Base-by-base conservation (phyloP, 208 protist genomes). In the Trichomonas vaginalis region DNA sequence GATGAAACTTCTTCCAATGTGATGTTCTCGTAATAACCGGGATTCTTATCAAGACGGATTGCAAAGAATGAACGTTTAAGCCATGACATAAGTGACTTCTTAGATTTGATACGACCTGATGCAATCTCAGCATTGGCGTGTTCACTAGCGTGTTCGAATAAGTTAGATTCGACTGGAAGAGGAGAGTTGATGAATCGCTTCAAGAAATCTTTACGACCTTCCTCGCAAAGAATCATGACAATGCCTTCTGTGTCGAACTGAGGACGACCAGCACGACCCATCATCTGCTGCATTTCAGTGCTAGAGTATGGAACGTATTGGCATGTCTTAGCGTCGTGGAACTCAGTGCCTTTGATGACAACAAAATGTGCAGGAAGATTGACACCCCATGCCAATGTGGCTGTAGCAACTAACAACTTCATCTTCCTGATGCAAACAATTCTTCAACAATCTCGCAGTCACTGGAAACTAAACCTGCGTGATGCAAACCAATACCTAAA, bases 341-440 rank as follows among this genome's bases (percentile, higher is more conserved):
- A 97, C 95, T 97, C 98, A 1, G 99, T 99, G 37, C 99, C 99
- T 96, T 99, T 99, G 96, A 99, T 99, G 96, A 99, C 99, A 37
- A 99, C 99, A 17, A 98, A 98, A 96, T 99, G 99, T 2, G 99
- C 99, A 0, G 99, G 99, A 56, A 99, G 96, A 97, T 99, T 99
- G 0, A 99, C 99, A 96, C 99, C 99, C 99, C 99, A 99, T 32
- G 99, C 99, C 0, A 99, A 97, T 27, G 99, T 99, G 0, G 99
- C 98, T 0, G 99, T 99, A 90, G 98, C 99, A 23, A 99, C 98
- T 0, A 99, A 97, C 4, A 97, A 96, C 95, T 98, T 97, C 40
- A 99, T 97, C 97, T 98, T 98, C 21, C 98, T 97, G 10, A 97
- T 97, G 0, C 96, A 97, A 99, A 99, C 23, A 99, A 97, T 56